Percentiles rank a stretch among this genome's conserved stretches.
Evolutionary conservation across 2,329 filamentous ascomycete species (phyloP).

Genomic region (Sarocladiaceae sp.): DNA sequence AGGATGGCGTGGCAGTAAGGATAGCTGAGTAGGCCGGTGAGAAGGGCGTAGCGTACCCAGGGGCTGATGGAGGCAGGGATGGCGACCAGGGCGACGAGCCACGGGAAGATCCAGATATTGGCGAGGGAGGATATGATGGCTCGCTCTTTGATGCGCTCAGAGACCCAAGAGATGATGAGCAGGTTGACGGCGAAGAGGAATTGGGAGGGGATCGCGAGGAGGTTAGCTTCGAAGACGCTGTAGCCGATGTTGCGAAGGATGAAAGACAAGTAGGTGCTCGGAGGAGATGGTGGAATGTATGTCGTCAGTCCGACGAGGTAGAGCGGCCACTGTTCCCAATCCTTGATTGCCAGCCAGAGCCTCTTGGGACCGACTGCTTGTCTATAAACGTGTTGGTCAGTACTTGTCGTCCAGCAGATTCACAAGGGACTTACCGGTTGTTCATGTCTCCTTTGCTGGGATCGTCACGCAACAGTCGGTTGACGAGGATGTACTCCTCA

Average conservation of each 20-base stretch:
- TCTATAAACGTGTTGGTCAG: conserved; percentile 12
- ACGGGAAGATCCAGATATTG: conserved; percentile 45
- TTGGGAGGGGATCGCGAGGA: conserved; percentile 38
- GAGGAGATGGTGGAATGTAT: conserved; percentile 36
- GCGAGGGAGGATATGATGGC: conserved; percentile 37
- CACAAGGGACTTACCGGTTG: conserved; percentile 33
- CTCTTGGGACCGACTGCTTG: conserved; percentile 5
- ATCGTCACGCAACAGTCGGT: conserved; percentile 53
- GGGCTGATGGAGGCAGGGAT: conserved; percentile 20
- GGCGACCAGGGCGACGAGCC: conserved; percentile 36
- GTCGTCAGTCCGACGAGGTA: conserved; percentile 46
- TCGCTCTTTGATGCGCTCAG: conserved; percentile 36
- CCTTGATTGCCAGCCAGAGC: conserved; percentile 46
- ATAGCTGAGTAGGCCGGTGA: conserved; percentile 27
- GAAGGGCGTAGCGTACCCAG: conserved; percentile 27
- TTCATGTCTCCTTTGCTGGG: conserved; percentile 57
- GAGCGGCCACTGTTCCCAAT: conserved; percentile 56
- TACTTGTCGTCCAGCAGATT: not conserved
- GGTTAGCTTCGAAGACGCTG: conserved; percentile 38
- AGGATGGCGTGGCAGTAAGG: conserved; percentile 37
- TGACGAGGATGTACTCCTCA: conserved; percentile 58
- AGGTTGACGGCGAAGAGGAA: conserved; percentile 40
- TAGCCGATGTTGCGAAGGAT: conserved; percentile 37
- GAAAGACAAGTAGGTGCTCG: conserved; percentile 38
- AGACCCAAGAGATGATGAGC: conserved; percentile 38